Evolutionary conservation across 768 basidiomycete species (phyloP).

Genomic region (Podaxis carcinomalis): DNA sequence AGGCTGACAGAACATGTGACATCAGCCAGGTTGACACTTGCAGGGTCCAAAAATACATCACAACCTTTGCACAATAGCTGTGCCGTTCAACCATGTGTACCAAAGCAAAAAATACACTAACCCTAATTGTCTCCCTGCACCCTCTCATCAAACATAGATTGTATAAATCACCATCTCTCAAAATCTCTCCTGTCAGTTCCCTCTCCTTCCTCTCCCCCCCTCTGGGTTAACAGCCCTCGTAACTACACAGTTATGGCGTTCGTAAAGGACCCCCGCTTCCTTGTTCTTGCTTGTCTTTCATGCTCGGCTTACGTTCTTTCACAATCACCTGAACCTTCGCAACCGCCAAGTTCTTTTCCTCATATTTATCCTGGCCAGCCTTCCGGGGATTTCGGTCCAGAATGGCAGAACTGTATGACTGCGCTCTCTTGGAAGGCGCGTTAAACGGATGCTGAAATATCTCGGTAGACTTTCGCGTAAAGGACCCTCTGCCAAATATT

Average conservation of each 20-base stretch:
- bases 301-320: slow-evolving; percentile 18
- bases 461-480: slow-evolving; percentile 55
- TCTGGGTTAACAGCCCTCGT: not conserved
- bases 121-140: not conserved
- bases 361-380: slow-evolving; percentile 45
- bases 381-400: slow-evolving; percentile 42
- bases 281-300: slow-evolving; percentile 20
- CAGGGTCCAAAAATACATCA: not conserved
- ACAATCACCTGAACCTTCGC: slow-evolving; percentile 17
- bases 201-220: slow-evolving; percentile 2
- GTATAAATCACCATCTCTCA: not conserved
- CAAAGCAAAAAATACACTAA: not conserved
- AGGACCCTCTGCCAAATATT: slow-evolving; percentile 52
- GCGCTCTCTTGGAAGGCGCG: not conserved
- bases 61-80: not conserved
- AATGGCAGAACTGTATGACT: slow-evolving; percentile 59
- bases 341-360: slow-evolving; percentile 41
- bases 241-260: slow-evolving; percentile 16
- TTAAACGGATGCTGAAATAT: not conserved
- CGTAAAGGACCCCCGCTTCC: slow-evolving; percentile 20
- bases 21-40: not conserved
- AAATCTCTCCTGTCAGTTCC: not conserved
- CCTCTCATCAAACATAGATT: not conserved
- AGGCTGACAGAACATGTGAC: not conserved
- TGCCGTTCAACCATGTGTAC: not conserved